Conservation (phyloP, 441 rosid species). For the Croton laevigatus region DNA sequence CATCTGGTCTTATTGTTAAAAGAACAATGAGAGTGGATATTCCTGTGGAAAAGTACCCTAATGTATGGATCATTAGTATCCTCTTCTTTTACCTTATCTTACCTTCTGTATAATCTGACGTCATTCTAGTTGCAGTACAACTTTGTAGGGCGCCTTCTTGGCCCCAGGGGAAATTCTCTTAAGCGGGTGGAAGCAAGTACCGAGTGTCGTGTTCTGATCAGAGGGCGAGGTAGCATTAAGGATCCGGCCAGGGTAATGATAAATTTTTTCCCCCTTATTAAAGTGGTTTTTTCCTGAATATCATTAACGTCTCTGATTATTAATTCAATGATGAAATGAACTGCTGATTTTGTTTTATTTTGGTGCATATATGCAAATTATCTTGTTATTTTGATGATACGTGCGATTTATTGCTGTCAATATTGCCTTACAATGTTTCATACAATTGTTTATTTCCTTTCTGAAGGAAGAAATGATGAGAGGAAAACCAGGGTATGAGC, state of each 20-base stretch:
- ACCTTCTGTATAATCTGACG: slow-evolving; percentile 22
- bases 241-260: slow-evolving; percentile 75
- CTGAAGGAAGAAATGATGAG: slow-evolving; percentile 92
- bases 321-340: not conserved
- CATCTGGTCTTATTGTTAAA: slow-evolving; percentile 86
- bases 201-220: slow-evolving; percentile 89
- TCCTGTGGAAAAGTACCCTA: slow-evolving; percentile 82
- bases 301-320: not conserved
- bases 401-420: slow-evolving; percentile 1
- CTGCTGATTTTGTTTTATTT: too few species aligned
- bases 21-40: slow-evolving; percentile 91
- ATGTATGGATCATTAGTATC: slow-evolving; percentile 44
- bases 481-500: slow-evolving; percentile 99
- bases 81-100: not conserved
- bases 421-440: slow-evolving; percentile 1
- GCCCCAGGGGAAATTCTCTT: slow-evolving; percentile 97
- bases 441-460: slow-evolving; percentile 24
- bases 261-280: not conserved
- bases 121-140: slow-evolving; percentile 59
- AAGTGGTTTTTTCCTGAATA: not conserved
- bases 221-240: slow-evolving; percentile 97
- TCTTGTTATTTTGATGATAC: not conserved
- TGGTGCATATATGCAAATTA: too few species aligned
- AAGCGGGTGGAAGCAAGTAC: slow-evolving; percentile 96
- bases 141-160: slow-evolving; percentile 98